A percentile compares a stretch with the other conserved stretches of the same genome.
Conservation (phyloP, 116 monocot genomes). For the Phalaenopsis hybrid region DNA sequence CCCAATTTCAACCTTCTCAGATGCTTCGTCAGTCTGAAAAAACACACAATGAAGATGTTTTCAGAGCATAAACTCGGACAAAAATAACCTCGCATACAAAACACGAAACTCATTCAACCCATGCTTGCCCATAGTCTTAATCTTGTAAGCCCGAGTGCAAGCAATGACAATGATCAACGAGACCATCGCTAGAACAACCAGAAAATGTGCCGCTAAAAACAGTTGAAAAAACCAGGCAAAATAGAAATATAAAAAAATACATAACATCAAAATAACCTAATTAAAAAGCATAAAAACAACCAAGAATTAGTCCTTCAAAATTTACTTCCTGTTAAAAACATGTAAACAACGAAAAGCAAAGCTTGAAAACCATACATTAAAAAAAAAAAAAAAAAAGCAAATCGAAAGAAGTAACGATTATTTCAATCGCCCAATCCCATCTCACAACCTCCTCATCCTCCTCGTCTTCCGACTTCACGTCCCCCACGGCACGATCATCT, state of each 20-base stretch:
- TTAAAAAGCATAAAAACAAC: background rate
- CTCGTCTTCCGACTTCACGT: constrained; percentile 12
- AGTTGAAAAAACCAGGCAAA: background rate
- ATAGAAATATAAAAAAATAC: background rate
- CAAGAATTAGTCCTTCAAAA: background rate
- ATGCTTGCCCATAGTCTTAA: background rate
- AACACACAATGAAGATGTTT: background rate
- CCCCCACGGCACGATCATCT: constrained; percentile 38
- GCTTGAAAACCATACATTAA: background rate
- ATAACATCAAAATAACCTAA: background rate
- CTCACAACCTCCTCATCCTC: constrained; percentile 26
- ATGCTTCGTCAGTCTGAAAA: constrained; percentile 33
- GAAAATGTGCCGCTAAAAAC: background rate
- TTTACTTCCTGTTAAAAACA: background rate
- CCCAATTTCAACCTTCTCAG: constrained; percentile 35
- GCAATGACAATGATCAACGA: background rate
- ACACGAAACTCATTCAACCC: constrained; percentile 1
- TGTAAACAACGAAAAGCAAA: background rate
- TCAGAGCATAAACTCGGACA: background rate
- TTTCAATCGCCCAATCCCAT: background rate
- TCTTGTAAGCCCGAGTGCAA: background rate
- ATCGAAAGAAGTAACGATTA: background rate
- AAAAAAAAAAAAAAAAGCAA: background rate
- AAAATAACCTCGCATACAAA: background rate
- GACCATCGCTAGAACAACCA: background rate